Base-by-base conservation (phyloP, 75 land plant species). In the Azolla pinnata region DNA sequence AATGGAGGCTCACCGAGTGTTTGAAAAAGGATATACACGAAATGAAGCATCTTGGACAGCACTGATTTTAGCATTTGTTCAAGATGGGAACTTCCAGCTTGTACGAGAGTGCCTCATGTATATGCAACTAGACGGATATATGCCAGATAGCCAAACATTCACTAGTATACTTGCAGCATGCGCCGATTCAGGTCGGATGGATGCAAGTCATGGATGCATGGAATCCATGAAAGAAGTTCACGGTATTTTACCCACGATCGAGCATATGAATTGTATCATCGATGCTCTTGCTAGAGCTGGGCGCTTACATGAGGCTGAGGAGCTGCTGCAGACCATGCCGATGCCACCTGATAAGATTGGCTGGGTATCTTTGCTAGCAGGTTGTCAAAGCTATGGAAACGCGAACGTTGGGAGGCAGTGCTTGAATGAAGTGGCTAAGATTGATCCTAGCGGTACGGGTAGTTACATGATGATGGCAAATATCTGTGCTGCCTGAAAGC, bases 11-110 rank as follows among this genome's bases (percentile, higher is more conserved):
- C 72, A 44, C 4, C 42, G 48, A 50, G 31, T 68, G 64, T 71
- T 59, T 32, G 55, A 38, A 33, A 58, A 40, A 35, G 42, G 35
- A 28, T 26, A 29, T 29, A 33, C 35, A 29, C 54, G 55, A 17
- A 62, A 70, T 31, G 60, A 47, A 9, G 64, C 59, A 5, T 40
- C 83, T 18, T 86, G 90, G 83, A 83, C 71, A 59, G 86, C 77
- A 16, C 48, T 85, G 44, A 65, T 85, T 4, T 62, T 74, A 0
- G 85, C 76, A 12, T 73, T 40, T 33, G 64, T 67, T 47, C 69
- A 73, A 20, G 75, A 76, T 40, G 65, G 68, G 52, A 56, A 67
- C n/a, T 18, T 46, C 4, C 49, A 46, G 2, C 49, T 4, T 46
- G 17, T 46, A 4, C n/a, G 21, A 46, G 49, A 23, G 23, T 46